A percentile compares a stretch with the other conserved stretches of the same genome.
Evolutionary conservation across 106 monocot genomes (phyloP).

Genomic region (Posidonia australis): DNA sequence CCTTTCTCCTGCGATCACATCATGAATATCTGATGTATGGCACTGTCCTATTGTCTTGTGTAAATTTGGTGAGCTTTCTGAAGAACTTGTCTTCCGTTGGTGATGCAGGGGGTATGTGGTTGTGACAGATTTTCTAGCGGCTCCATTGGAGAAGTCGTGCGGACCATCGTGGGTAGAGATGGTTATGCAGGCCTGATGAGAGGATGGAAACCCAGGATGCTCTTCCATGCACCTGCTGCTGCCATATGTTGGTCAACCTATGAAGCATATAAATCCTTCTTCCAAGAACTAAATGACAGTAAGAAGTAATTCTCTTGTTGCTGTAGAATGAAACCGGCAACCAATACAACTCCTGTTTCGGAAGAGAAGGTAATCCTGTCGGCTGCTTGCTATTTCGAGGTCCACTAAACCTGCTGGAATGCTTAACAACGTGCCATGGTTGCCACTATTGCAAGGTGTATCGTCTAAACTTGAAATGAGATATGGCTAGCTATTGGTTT

Average conservation of each 20-base stretch:
- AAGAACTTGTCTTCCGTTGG: not conserved
- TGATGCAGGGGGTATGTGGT: constrained; percentile 75
- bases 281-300: not conserved
- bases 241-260: constrained; percentile 89
- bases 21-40: too few species aligned
- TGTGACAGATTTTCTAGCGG: constrained; percentile 55
- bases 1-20: too few species aligned
- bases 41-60: too few species aligned
- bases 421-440: too few species aligned
- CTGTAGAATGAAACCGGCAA: not conserved
- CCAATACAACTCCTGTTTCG: not conserved
- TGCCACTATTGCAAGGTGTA: too few species aligned
- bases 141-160: constrained; percentile 42
- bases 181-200: constrained; percentile 62
- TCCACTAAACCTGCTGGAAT: too few species aligned
- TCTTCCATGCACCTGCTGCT: constrained; percentile 90
- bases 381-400: too few species aligned
- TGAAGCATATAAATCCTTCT: constrained; percentile 34
- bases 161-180: constrained; percentile 37
- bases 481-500: too few species aligned
- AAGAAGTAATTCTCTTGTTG: not conserved
- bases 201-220: constrained; percentile 77
- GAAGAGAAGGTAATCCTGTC: too few species aligned
- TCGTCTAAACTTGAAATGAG: too few species aligned
- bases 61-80: not conserved